Conservation (phyloP, 2,329 filamentous ascomycete species). For the Monosporascus sp. region DNA sequence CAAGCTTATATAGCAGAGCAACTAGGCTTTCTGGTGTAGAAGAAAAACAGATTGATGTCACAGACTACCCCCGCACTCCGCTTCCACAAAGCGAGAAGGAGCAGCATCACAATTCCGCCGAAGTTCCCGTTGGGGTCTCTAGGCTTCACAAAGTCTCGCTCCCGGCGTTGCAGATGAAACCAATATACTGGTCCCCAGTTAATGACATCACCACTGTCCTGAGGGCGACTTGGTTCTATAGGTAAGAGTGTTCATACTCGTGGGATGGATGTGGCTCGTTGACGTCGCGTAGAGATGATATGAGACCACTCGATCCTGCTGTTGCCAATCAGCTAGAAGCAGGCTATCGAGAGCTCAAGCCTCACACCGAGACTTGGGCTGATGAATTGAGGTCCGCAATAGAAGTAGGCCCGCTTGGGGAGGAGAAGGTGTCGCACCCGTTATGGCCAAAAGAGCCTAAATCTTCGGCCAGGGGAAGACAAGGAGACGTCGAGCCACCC, state of each 20-base stretch:
- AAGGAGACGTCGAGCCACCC: conserved; percentile 28
- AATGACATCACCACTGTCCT: conserved; percentile 81
- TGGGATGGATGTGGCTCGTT: not conserved
- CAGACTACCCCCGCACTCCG: conserved; percentile 3
- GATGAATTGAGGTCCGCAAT: conserved; percentile 88
- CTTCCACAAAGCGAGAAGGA: conserved; percentile 17
- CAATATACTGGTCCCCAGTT: conserved; percentile 95
- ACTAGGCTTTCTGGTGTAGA: conserved; percentile 5
- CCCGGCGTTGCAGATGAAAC: conserved; percentile 81
- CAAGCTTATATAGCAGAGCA: conserved; percentile 9
- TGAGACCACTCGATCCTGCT: conserved; percentile 78
- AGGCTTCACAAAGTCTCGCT: conserved; percentile 83
- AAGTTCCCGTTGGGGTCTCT: conserved; percentile 84
- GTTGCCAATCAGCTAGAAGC: conserved; percentile 89
- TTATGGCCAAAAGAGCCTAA: conserved; percentile 65
- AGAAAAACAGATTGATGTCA: conserved; percentile 14
- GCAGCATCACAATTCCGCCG: conserved; percentile 29
- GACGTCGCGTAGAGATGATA: conserved; percentile 58
- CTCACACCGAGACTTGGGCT: conserved; percentile 88
- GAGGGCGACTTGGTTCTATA: conserved; percentile 95
- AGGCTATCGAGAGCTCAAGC: conserved; percentile 81
- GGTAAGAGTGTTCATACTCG: conserved; percentile 31
- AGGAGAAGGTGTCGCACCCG: conserved; percentile 82
- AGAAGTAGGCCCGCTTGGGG: conserved; percentile 81
- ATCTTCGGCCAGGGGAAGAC: conserved; percentile 28